Conservation (phyloP, 1,284 basidiomycete genomes). For the Ceratobasidium sp. region DNA sequence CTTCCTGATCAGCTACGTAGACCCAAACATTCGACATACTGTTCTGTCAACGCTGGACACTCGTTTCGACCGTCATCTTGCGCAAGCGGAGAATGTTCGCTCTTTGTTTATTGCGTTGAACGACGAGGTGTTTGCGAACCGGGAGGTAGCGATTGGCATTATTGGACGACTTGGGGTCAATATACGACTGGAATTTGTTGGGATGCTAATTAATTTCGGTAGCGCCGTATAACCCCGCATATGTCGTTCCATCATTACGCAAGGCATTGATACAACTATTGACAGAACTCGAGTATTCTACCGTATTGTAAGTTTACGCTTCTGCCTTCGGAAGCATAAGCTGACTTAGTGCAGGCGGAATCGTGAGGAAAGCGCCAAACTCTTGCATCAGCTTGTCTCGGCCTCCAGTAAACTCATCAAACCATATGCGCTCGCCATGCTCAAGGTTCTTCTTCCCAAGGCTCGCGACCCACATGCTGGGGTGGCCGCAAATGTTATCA, state of each 20-base stretch:
- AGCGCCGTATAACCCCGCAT: slow-evolving; percentile 86
- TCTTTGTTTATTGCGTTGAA: slow-evolving; percentile 97
- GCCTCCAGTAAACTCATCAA: slow-evolving; percentile 95
- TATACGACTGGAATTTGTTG: background rate
- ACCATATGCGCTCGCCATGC: slow-evolving; percentile 96
- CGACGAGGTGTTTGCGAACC: slow-evolving; percentile 95
- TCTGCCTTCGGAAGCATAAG: background rate
- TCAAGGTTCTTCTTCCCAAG: slow-evolving; percentile 88
- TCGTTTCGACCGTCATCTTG: slow-evolving; percentile 97
- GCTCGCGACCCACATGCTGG: slow-evolving; percentile 85
- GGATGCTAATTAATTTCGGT: background rate
- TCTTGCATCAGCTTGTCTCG: slow-evolving; percentile 85
- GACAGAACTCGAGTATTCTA: slow-evolving; percentile 97
- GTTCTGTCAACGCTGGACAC: slow-evolving; percentile 91
- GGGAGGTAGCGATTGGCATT: slow-evolving; percentile 87
- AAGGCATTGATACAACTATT: slow-evolving; percentile 97
- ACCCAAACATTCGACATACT: slow-evolving; percentile 82
- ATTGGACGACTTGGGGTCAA: slow-evolving; percentile 84
- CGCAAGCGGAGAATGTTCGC: slow-evolving; percentile 97
- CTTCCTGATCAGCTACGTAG: slow-evolving; percentile 51
- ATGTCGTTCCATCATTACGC: slow-evolving; percentile 96
- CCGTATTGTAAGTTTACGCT: slow-evolving; percentile 67
- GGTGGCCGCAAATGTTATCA: slow-evolving; percentile 91
- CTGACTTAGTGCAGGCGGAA: slow-evolving; percentile 61
- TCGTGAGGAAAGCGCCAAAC: slow-evolving; percentile 90